Base-by-base conservation (phyloP, 1,284 basidiomycete genomes). In the Cerrena zonata region DNA sequence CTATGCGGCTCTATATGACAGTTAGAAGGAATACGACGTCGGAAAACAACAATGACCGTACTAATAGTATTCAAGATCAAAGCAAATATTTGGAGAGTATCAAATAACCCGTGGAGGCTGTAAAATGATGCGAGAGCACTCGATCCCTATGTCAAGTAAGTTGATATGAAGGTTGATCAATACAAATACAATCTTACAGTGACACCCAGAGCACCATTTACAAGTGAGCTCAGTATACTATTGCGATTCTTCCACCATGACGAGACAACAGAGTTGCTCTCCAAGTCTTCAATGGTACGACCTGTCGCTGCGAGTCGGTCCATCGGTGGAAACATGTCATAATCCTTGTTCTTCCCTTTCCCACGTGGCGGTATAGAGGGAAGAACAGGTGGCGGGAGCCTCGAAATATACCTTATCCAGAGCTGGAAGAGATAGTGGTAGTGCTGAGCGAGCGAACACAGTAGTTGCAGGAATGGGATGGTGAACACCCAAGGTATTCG, bases 61-160 rank as follows among this genome's bases (percentile, higher is more conserved):
- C 84, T 74, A 53, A 86, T 74, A 1, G 83, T 84, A 53, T 74
- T 81, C 49, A 87, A 63, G 36, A 88, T 73, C 25, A 88, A 67
- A 0, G 84, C 84, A 62, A 87, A 85, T 38, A 87, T 74, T 61
- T 88, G 84, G 0, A 86, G 65, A 0, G 80, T 84, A 55, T 84
- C 84, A 47, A 79, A 72, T 5, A 86, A 66, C 22, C 84, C 83
- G 56, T 84, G 80, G 15, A 86, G 63, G 59, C 83, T 85, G 60
- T 86, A 88, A 58, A 79, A 85, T 1, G 78, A 75, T 3, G 81
- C 78, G 38, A 86, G 67, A 26, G 74, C 76, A 63, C 83, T 86
- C 1, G 84, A 86, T 18, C 84, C 84, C 83, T 86, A 15, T 10
- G 18, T 19, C 5, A 40, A 40, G 39, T 22, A 40, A 40, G 39